Base-by-base conservation (phyloP, 768 basidiomycete species). In the Rhodocollybia butyracea region DNA sequence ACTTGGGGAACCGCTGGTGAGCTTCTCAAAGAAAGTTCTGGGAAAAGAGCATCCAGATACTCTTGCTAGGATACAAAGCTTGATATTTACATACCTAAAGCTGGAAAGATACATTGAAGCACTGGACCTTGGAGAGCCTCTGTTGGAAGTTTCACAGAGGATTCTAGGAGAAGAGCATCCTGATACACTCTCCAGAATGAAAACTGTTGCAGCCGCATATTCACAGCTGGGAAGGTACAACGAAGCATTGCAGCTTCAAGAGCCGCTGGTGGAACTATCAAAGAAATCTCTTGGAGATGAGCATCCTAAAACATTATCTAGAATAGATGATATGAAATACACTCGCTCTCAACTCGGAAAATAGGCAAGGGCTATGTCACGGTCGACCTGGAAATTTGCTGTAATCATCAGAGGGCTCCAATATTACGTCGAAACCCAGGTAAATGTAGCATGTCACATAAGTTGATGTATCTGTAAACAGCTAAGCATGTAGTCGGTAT, bases 251-350 rank as follows among this genome's bases (percentile, higher is more conserved):
- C 19, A 55, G 26, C 32, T 58, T 5, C 31, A 55, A 17, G 34
- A 40, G 3, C n/a, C 17, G 21, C 15, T 46, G 22, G 13, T 46
- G 21, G 45, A 46, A 7, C 15, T 26, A 12, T 46, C 45, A 10
- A 22, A 8, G 10, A 46, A n/a, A 30, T 15, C 27, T 15, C 27
- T 46, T 13, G 29, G 45, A 26, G 45, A 24, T 22, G 53, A 57
- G 13, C 57, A 57, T 55, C 57, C 53, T 27, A 42, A 54, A 5
- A 57, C 57, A 4, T 32, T 54, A n/a, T 8, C 39, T 17, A 5
- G 17, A 5, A 40, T 40, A 6, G 15, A 40, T 6, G 21, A 40
- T 40, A 6, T 40, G 5, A 17, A 19, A 10, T n/a, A 10, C 39
- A 40, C 39, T 5, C 21, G 21, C 39, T 6, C 15, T 8, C 7